phyloP scores from a whole-genome alignment of 2,329 filamentous ascomycete genomes.

The Lachnellula suecica region DNA sequence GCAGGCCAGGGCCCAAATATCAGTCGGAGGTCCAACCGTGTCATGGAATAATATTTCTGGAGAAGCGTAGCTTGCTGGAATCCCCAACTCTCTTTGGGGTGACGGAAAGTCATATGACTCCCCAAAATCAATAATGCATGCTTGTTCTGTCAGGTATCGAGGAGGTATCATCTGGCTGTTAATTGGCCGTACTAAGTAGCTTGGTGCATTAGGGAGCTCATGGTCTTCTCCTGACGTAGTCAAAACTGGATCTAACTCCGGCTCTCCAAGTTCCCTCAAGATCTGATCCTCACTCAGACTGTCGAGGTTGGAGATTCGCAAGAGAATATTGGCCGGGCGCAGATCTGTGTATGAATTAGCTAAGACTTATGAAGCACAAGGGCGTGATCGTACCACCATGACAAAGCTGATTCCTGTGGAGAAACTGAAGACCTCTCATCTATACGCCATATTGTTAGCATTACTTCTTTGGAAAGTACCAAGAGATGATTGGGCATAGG shows the following conservation, averaged over 20 bases:
- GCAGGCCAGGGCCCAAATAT: conserved; percentile 12
- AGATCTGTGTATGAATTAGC: conserved; percentile 4
- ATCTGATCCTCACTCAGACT: conserved; percentile 3
- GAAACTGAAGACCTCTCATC: too few species aligned
- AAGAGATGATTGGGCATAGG: neutral
- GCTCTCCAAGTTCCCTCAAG: neutral
- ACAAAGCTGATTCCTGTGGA: neutral
- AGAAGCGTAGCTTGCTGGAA: neutral
- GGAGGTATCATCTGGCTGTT: neutral
- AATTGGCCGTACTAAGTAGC: neutral
- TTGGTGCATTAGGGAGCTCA: neutral
- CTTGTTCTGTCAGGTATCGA: neutral
- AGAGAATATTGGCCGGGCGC: conserved; percentile 7
- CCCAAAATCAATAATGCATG: neutral
- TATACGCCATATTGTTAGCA: too few species aligned
- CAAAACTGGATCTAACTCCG: neutral
- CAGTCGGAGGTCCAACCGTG: conserved; percentile 1
- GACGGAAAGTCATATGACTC: neutral
- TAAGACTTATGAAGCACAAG: neutral
- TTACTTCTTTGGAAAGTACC: too few species aligned
- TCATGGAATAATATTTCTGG: conserved; percentile 6
- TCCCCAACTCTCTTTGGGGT: neutral
- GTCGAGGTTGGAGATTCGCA: conserved; percentile 2
- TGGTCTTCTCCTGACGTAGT: conserved; percentile 1
- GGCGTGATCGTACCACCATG: conserved; percentile 1